Conservation (phyloP, 2,329 filamentous ascomycete genomes). For the Huntiella moniliformis region DNA sequence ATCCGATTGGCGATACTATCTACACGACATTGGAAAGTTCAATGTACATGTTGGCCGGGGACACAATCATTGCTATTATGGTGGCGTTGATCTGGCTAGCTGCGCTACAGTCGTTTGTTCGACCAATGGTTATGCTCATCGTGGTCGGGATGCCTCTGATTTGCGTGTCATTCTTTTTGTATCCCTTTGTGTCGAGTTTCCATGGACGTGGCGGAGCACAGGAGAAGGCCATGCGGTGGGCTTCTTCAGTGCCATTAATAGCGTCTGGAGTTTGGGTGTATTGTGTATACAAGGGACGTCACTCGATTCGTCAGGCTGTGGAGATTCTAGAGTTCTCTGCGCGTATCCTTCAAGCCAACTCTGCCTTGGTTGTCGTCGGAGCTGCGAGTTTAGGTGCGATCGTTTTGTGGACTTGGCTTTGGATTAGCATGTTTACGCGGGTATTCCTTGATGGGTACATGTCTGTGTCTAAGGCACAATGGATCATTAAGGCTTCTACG, state of each 20-base stretch:
- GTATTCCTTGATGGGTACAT: slow-evolving; percentile 88
- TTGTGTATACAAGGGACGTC: slow-evolving; percentile 61
- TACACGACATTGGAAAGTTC: slow-evolving; percentile 77
- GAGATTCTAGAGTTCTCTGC: slow-evolving; percentile 85
- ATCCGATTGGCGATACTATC: slow-evolving; percentile 75
- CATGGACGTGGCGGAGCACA: slow-evolving; percentile 73
- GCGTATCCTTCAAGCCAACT: slow-evolving; percentile 68
- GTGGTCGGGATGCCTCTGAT: slow-evolving; percentile 71
- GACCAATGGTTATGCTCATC: slow-evolving; percentile 63
- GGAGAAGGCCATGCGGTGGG: slow-evolving; percentile 75
- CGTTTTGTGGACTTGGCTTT: slow-evolving; percentile 83
- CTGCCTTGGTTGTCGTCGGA: slow-evolving; percentile 67
- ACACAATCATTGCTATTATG: slow-evolving; percentile 75
- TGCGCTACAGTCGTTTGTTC: slow-evolving; percentile 69
- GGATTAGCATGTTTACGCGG: slow-evolving; percentile 90
- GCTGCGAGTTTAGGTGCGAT: slow-evolving; percentile 57
- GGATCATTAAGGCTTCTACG: slow-evolving; percentile 69
- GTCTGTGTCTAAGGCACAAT: slow-evolving; percentile 39
- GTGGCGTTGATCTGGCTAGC: slow-evolving; percentile 85
- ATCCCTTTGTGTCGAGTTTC: slow-evolving; percentile 79
- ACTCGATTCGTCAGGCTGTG: slow-evolving; percentile 64
- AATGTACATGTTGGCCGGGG: slow-evolving; percentile 74
- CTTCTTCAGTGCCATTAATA: slow-evolving; percentile 56
- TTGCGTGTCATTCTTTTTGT: slow-evolving; percentile 74
- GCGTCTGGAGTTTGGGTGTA: slow-evolving; percentile 66